Evolutionary conservation across 2,329 filamentous ascomycete species (phyloP).

Genomic region (Waltergamsia citrina): DNA sequence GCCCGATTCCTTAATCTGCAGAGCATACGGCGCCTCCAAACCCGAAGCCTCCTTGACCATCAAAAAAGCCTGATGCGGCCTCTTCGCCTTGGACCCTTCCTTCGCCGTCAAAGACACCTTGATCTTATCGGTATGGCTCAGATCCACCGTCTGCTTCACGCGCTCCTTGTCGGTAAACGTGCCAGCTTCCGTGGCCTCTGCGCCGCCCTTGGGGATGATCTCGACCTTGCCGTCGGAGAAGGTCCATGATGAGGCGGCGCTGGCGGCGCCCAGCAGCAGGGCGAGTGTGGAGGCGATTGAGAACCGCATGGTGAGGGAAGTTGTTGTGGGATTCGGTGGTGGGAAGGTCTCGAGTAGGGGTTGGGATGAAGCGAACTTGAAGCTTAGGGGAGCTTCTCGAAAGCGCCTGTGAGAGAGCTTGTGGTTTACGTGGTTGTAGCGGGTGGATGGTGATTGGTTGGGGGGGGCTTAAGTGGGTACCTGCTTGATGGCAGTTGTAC

Average conservation of each 20-base stretch:
- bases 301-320: conserved; percentile 23
- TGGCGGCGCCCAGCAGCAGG: conserved; percentile 37
- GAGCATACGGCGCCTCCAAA: conserved; percentile 78
- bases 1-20: conserved; percentile 77
- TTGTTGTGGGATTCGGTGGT: conserved; percentile 10
- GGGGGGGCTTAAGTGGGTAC: not conserved
- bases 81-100: conserved; percentile 68
- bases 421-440: conserved; percentile 13
- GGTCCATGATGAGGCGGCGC: conserved; percentile 54
- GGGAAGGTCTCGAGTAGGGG: conserved; percentile 9
- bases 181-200: conserved; percentile 50
- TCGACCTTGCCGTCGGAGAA: conserved; percentile 66
- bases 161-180: conserved; percentile 45
- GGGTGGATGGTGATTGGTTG: conserved; percentile 9
- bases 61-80: conserved; percentile 91
- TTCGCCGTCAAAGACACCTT: conserved; percentile 76
- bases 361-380: conserved; percentile 10
- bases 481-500: not conserved
- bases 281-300: conserved; percentile 24
- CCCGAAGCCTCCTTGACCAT: conserved; percentile 69
- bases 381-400: conserved; percentile 3
- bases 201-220: conserved; percentile 56
- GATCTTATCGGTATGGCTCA: conserved; percentile 63
- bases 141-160: conserved; percentile 51
- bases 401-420: conserved; percentile 11